Evolutionary conservation across 441 rosid genomes (phyloP), one percentile per base, ranked within the genome.

Genomic region (Melastoma candidum): DNA sequence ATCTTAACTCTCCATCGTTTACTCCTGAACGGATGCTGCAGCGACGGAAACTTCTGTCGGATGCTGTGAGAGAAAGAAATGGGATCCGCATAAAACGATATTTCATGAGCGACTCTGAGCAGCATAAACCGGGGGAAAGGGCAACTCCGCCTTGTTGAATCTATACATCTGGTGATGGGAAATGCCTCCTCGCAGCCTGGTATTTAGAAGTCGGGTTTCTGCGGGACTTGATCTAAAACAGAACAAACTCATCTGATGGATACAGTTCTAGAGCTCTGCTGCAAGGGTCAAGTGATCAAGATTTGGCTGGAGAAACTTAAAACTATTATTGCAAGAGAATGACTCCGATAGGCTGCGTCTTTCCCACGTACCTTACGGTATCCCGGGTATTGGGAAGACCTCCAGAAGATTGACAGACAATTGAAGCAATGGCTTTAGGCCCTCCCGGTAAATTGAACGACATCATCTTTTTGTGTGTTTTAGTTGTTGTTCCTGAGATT

Each of bases 111-210:
- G 74, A 76, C 98, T 52, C 87, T 88, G 12, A 84, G 98, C 74
- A 92, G 98, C 71, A 84, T 92, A 75, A 92, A 92, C 26, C 74
- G 90, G 11, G 94, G 86, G 46, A 92, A 88, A 68, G 98, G 98
- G 36, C 97, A 92, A 66, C 87, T 85, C 58, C 74, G 88, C 63
- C 81, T 92, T 63, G 82, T 88, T 67, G 92, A 88, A 73, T 82
- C 98, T 3, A 77, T 63, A 11, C 59, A 72, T 53, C 61, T 61
- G 68, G 32, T 78, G 60, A 61, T 79, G 27, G 89, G 74, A 65
- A 67, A 61, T 56, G 57, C 66, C 47, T 63, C 71, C 67, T 50
- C 51, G 53, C 59, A 56, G 47, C 51, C 47, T 44, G 61, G 58
- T 64, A 14, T 17, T 74, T 58, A 63, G 74, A 56, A 51, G 72